phyloP scores from a whole-genome alignment of 306 rosid species.

The Sesbania bispinosa region DNA sequence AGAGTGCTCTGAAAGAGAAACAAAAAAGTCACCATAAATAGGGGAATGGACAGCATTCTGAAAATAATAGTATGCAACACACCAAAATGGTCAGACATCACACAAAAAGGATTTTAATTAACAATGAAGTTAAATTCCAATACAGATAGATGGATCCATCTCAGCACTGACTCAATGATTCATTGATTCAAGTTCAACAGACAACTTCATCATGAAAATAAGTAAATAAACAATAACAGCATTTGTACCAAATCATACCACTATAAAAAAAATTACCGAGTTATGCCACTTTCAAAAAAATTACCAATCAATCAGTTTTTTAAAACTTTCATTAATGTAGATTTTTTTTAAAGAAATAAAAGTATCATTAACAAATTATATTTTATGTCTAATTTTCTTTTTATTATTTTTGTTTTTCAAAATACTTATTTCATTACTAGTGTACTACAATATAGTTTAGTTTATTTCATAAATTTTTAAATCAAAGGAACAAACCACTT shows the following conservation, averaged over 20 bases:
- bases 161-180: background rate
- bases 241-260: background rate
- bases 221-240: background rate
- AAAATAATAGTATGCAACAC: background rate
- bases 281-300: too few relatives aligned
- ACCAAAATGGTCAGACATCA: conserved; percentile 18
- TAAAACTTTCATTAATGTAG: background rate
- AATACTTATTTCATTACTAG: too few relatives aligned
- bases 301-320: background rate
- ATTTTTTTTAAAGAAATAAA: background rate
- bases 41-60: background rate
- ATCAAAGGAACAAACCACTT: background rate
- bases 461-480: background rate
- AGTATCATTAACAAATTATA: background rate
- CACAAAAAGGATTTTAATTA: background rate
- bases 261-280: background rate
- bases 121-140: background rate
- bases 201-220: conserved; percentile 16
- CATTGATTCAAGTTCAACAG: too few relatives aligned
- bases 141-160: background rate
- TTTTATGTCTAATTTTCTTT: background rate
- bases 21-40: conserved; percentile 10
- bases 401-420: too few relatives aligned
- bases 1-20: conserved; percentile 57
- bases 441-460: background rate